These are phyloP conservation scores for Eruca vesicaria DNA, from an alignment of 441 rosid species.

Conservation along the genomic window DNA sequence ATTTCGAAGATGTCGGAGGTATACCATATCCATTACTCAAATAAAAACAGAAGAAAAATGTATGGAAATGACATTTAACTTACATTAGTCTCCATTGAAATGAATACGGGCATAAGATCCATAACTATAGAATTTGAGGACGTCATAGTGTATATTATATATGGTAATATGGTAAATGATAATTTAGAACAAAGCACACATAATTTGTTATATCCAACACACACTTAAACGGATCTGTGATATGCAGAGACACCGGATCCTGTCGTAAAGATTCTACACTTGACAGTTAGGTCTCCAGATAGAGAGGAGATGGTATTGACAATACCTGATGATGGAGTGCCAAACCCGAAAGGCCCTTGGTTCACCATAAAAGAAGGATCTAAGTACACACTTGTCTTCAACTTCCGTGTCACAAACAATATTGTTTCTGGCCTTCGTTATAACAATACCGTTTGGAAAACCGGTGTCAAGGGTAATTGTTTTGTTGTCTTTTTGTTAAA, in stretches of 20 bases:
- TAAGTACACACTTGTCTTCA: conserved; percentile 43
- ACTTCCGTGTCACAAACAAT: conserved; percentile 46
- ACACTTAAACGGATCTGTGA: background rate
- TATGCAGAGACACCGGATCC: conserved; percentile 41
- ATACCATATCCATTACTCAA: background rate
- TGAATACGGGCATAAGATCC: background rate
- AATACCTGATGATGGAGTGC: conserved; percentile 32
- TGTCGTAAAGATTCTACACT: conserved; percentile 36
- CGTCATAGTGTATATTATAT: too few relatives aligned
- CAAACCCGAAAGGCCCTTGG: conserved; percentile 37
- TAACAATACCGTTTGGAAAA: conserved; percentile 58
- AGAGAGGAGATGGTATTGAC: conserved; percentile 41
- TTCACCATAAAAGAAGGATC: conserved; percentile 50
- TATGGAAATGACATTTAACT: too few relatives aligned
- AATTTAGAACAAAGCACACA: too few relatives aligned
- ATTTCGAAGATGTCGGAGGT: conserved; percentile 53
- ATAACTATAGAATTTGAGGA: background rate
- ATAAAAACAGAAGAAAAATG: background rate
- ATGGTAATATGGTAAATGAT: background rate
- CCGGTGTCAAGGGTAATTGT: conserved; percentile 47
- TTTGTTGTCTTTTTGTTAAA: background rate
- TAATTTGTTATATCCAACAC: background rate
- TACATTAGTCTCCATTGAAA: too few relatives aligned
- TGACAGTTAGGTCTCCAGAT: conserved; percentile 42
- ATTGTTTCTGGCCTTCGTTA: conserved; percentile 51